Percentiles rank a stretch among this genome's conserved stretches.
Evolutionary conservation across 225 moss, liverwort and hornwort genomes (phyloP).

Genomic region (Rhytidiadelphus loreus): DNA sequence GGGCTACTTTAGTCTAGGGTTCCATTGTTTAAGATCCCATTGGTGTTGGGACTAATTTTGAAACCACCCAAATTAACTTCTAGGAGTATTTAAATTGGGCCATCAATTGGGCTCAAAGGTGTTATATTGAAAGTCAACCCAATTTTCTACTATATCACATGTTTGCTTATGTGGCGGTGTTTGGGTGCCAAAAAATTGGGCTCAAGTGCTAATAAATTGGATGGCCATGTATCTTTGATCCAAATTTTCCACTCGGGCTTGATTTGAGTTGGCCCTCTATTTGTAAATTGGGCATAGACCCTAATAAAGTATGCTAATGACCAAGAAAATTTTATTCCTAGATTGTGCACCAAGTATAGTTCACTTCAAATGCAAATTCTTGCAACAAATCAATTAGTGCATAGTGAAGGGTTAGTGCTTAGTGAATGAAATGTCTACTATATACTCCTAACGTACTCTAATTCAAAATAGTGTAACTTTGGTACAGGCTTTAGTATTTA

Average conservation of each 20-base stretch:
- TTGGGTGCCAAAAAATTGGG: not conserved
- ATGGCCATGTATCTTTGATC: fast-evolving
- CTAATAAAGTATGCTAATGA: not conserved
- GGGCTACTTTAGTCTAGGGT: not conserved
- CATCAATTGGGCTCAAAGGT: fast-evolving
- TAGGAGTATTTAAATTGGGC: not conserved
- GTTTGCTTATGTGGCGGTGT: fast-evolving
- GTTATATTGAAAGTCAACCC: fast-evolving
- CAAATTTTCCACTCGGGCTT: fast-evolving
- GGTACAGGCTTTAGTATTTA: too few species aligned
- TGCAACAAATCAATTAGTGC: not conserved
- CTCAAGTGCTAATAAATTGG: not conserved
- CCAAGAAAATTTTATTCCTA: fast-evolving
- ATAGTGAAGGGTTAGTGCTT: fast-evolving
- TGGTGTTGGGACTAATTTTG: too few species aligned
- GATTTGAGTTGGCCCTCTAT: not conserved
- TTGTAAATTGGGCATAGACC: not conserved
- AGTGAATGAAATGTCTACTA: not conserved
- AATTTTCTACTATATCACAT: not conserved
- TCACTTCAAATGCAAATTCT: not conserved
- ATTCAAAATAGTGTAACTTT: not conserved
- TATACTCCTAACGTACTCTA: not conserved
- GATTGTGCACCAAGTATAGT: fast-evolving
- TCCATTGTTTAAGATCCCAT: too few species aligned
- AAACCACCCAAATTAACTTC: not conserved